phyloP scores from a whole-genome alignment of 2,329 filamentous ascomycete genomes.

The Raffaelea albimanens region DNA sequence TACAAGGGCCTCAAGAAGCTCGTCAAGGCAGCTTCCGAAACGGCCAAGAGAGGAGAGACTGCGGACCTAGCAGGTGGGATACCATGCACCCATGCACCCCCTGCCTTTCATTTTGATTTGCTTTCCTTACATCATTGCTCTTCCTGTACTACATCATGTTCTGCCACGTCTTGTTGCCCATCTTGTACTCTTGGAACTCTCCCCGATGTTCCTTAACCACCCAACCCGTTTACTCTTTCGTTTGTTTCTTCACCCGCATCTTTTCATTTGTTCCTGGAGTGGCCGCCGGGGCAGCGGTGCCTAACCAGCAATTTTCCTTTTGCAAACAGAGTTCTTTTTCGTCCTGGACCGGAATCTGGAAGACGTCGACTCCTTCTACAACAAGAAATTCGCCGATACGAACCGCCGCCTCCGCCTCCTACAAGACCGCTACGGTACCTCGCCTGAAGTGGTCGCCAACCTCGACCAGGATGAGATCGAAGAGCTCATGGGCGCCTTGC shows the following conservation, averaged over 20 bases:
- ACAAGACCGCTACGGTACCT: conserved; percentile 76
- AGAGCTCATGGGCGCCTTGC: conserved; percentile 79
- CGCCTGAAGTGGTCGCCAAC: conserved; percentile 56
- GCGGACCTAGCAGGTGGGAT: conserved; percentile 84
- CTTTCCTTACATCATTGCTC: not conserved
- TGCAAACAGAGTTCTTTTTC: conserved; percentile 79
- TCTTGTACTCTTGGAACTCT: too few species aligned
- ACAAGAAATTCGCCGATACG: conserved; percentile 83
- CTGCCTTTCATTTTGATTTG: conserved; percentile 10
- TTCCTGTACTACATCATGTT: conserved; percentile 11
- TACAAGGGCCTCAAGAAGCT: conserved; percentile 92
- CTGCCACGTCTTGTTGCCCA: too few species aligned
- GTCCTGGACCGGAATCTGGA: conserved; percentile 94
- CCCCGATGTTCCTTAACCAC: too few species aligned
- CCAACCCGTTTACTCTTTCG: too few species aligned
- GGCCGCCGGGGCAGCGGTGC: conserved; percentile 17
- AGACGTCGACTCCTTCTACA: conserved; percentile 94
- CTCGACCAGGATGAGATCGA: conserved; percentile 84
- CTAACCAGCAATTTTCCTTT: conserved; percentile 22
- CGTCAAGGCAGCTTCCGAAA: conserved; percentile 68
- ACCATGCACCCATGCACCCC: conserved; percentile 13
- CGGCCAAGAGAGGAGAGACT: conserved; percentile 57
- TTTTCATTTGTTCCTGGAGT: conserved; percentile 7
- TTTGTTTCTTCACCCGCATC: too few species aligned
- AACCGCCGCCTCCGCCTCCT: conserved; percentile 76